Evolutionary conservation across 129 eudicot species (phyloP), one percentile per base, ranked within the genome.

Genomic region (Glebionis coronaria): DNA sequence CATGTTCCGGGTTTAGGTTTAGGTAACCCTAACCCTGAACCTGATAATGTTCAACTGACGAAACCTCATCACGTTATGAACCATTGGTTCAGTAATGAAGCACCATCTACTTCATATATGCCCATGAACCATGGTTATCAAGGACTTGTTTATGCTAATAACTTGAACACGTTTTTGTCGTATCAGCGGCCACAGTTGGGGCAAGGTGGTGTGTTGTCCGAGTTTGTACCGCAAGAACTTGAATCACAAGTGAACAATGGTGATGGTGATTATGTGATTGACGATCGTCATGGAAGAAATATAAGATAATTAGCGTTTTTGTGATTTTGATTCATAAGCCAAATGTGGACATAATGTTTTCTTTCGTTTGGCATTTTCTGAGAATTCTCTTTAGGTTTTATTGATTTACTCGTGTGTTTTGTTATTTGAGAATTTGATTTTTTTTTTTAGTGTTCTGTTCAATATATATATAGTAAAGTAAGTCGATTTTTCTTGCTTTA

Each of bases 261-360:
- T 29, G 79, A 55, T 31, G 81, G 67, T 10, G 76, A 70, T 12
- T 55, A 29, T 56, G 61, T 63, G 68, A 29, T 70, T 56, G 54
- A 56, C 20, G 61, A 56, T 50, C 59, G 64, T 47, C 58, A 13
- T 5, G 70, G 57, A 27, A 76, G 66, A 70, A 31, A 52, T 63
- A 16, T 53, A 56, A 44, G 57, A 35, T 53, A 56, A 11, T 3
- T 44, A 42, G 4, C 21, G 35, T 13, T 53, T 52, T 6, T 44
- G 10, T 44, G 19, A 44, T 40, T 42, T 35, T 38, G n/a, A 68
- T 68, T 55, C 25, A 19, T 40, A 35, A n/a, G 5, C 9, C 14
- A 7, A 40, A 40, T 63, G 20, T 11, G 45, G 54, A 64, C 18
- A 64, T 64, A 45, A 25, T 21, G 47, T 5, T 5, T 64, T 49